These are phyloP conservation scores for Coemansia umbellata DNA, from an alignment of 192 early-diverging fungal species.

Conservation along the genomic window DNA sequence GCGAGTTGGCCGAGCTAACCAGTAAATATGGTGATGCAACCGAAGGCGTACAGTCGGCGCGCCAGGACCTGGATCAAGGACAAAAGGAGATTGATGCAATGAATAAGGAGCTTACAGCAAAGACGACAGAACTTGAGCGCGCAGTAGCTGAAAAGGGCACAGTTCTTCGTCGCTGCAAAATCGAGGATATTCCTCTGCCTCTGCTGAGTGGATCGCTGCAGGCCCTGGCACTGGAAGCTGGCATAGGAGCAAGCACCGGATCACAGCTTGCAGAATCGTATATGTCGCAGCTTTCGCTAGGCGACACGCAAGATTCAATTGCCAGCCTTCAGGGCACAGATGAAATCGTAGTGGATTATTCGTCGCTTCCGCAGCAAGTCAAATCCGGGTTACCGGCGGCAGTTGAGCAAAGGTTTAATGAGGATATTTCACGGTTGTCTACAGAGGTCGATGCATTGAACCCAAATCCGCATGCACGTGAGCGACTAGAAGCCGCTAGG, in stretches of 20 bases:
- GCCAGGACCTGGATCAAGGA: conserved; percentile 65
- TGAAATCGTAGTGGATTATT: conserved; percentile 37
- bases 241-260: conserved; percentile 48
- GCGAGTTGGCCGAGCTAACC: conserved; percentile 49
- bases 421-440: conserved; percentile 25
- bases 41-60: conserved; percentile 56
- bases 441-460: conserved; percentile 75
- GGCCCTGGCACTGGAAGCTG: conserved; percentile 61
- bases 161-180: conserved; percentile 84
- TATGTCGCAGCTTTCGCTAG: conserved; percentile 43
- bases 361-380: conserved; percentile 23
- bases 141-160: conserved; percentile 68
- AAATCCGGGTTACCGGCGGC: conserved; percentile 14
- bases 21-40: conserved; percentile 55
- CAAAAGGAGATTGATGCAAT: conserved; percentile 55
- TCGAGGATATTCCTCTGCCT: conserved; percentile 91
- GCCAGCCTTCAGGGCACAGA: conserved; percentile 18
- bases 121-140: conserved; percentile 69
- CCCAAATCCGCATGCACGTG: conserved; percentile 88
- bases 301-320: conserved; percentile 37
- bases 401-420: conserved; percentile 34
- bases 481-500: conserved; percentile 83
- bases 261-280: conserved; percentile 37
- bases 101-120: conserved; percentile 39
- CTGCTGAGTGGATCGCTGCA: conserved; percentile 69